Evolutionary conservation across 2,329 filamentous ascomycete species (phyloP), one percentile per base, ranked within the genome.

Genomic region (Botryosphaeria dothidea): DNA sequence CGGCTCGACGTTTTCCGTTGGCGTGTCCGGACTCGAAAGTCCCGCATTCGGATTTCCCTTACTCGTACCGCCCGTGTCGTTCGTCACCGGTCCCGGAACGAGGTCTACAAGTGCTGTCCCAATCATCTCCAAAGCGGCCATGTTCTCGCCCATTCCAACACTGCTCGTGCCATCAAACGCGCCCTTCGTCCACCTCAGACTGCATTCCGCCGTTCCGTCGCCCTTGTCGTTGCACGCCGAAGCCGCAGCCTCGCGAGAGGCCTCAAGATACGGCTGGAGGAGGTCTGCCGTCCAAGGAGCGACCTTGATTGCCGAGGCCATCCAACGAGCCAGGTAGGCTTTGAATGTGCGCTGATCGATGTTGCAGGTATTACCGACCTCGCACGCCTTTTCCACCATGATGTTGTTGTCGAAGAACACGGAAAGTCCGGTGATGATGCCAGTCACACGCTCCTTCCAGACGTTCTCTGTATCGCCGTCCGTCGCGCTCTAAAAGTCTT

Each of bases 311-410:
- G 85, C 83, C 1, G 85, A 82, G 3, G 85, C 82, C 69, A 92
- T 80, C 87, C 88, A 91, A 41, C 88, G 84, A 69, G 87, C 83
- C 15, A 91, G 80, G 66, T 89, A 88, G 49, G 89, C 89, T 76
- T 92, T 92, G 84, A 90, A 93, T 1, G 86, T 86, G 66, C 86
- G 77, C 82, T 92, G 90, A 71, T 94, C 92, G 54, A 85, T 82
- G 65, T 88, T 88, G 80, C 92, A 94, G n/a, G 79, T 83, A 21
- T 75, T 73, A 3, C 72, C 77, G 2, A 82, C 78, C 69, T 92
- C 90, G 78, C 91, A 94, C 9, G 87, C 81, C 1, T 86, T 78
- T 75, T 94, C 91, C 64, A 80, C 86, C 69, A 90, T 87, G 69
- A 90, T 81, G 41, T 83, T 83, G 71, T 86, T 79, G n/a, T 85